Percentiles rank a stretch among this genome's conserved stretches.
Evolutionary conservation across 495 filamentous ascomycete genomes (phyloP).

Genomic region (Xylaria longipes): DNA sequence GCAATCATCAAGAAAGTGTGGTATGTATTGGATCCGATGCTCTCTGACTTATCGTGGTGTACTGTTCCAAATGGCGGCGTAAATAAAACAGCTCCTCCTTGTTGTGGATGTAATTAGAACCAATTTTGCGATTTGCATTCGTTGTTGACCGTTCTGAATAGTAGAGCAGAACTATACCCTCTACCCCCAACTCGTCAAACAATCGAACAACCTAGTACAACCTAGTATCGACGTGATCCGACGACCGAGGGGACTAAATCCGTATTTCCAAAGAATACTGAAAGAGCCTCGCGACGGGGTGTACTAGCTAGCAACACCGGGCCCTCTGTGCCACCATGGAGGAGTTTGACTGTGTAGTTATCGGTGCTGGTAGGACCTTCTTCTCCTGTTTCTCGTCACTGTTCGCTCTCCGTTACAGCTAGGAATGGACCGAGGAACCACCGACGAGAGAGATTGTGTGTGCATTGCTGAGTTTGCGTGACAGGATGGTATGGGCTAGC

Average conservation of each 20-base stretch:
- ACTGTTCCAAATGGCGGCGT: background rate
- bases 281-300: background rate
- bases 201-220: background rate
- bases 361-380: conserved; percentile 48
- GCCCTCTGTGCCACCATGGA: conserved; percentile 40
- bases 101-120: background rate
- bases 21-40: background rate
- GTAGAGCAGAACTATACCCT: background rate
- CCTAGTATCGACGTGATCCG: background rate
- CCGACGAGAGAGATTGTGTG: background rate
- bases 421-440: background rate
- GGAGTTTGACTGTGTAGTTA: conserved; percentile 49
- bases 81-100: background rate
- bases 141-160: background rate
- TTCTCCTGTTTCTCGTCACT: background rate
- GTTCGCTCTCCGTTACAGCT: background rate
- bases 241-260: background rate
- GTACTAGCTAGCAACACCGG: background rate
- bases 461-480: conserved; percentile 9
- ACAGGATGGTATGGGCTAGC: conserved; percentile 51
- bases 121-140: background rate
- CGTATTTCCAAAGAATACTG: background rate
- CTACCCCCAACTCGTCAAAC: background rate
- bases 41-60: background rate
- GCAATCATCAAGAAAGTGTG: background rate